A percentile compares a stretch with the other conserved stretches of the same genome.
Evolutionary conservation across 2,329 filamentous ascomycete species (phyloP).

Genomic region (Aspergillus texensis): DNA sequence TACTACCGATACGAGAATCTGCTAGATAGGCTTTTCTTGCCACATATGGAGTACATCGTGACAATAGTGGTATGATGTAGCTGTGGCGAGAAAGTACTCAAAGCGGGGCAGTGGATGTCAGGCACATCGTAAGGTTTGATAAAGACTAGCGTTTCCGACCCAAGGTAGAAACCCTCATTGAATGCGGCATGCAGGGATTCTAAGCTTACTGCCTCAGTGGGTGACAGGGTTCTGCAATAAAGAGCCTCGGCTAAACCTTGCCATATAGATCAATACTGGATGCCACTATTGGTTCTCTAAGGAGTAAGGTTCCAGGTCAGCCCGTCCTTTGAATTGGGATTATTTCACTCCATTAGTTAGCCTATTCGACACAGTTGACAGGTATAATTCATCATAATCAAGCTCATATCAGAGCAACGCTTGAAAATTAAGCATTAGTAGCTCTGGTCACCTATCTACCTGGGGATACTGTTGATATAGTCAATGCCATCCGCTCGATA

Average conservation of each 20-base stretch:
- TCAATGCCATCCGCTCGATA: constrained; percentile 30
- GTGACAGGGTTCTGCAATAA: not conserved
- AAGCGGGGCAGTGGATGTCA: too few species aligned
- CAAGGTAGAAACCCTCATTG: not conserved
- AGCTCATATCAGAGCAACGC: not conserved
- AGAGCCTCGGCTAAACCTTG: not conserved
- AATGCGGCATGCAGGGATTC: not conserved
- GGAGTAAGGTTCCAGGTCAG: not conserved
- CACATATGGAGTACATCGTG: too few species aligned
- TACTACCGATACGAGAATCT: not conserved
- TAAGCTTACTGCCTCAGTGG: too few species aligned
- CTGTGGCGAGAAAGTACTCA: too few species aligned
- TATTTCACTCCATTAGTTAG: not conserved
- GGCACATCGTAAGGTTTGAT: too few species aligned
- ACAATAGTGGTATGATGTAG: too few species aligned
- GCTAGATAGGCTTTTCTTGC: not conserved
- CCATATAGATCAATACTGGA: not conserved
- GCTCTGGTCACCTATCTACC: constrained; percentile 11
- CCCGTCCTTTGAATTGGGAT: not conserved
- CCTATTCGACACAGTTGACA: not conserved
- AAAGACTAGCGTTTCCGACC: too few species aligned
- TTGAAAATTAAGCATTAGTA: not conserved
- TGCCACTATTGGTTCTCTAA: not conserved
- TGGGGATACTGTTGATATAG: constrained; percentile 31
- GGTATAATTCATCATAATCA: not conserved